A percentile compares a stretch with the other conserved stretches of the same genome.
These are phyloP conservation scores for Ceratobasidium theobromae DNA, from an alignment of 1,284 basidiomycete species.

Conservation along the genomic window DNA sequence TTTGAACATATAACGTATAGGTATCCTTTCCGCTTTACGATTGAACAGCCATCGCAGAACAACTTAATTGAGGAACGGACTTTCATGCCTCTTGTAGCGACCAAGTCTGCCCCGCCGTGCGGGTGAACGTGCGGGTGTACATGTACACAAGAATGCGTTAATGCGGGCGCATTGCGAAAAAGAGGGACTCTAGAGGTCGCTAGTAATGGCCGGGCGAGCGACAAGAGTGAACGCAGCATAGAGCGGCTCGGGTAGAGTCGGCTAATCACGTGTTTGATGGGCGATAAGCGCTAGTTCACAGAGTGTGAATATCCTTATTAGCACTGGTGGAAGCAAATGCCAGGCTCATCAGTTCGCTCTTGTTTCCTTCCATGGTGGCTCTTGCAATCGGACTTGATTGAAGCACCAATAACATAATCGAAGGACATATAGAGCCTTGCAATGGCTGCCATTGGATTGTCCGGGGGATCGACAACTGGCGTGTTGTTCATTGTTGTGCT, in stretches of 20 bases:
- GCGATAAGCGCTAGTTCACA: no score
- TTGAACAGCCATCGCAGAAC: conserved; percentile 86
- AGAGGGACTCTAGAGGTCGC: conserved; percentile 51
- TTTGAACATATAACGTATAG: conserved; percentile 93
- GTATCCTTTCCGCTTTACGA: conserved; percentile 86
- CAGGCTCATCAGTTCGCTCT: no score
- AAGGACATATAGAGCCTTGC: no score
- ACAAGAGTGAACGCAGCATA: conserved; percentile 68
- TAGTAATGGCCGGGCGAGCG: conserved; percentile 58
- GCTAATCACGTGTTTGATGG: neutral
- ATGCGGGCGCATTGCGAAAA: conserved; percentile 40
- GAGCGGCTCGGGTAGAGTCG: neutral
- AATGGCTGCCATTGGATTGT: neutral
- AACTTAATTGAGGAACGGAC: conserved; percentile 91
- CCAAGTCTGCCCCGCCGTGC: conserved; percentile 43
- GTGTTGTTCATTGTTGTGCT: conserved; percentile 35
- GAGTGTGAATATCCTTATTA: no score
- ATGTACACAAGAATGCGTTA: conserved; percentile 39
- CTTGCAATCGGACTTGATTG: no score
- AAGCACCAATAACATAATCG: no score
- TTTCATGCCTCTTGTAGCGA: conserved; percentile 84
- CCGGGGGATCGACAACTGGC: conserved; percentile 7
- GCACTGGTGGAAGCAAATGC: no score
- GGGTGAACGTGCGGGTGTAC: conserved; percentile 35
- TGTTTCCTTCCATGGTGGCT: no score